These are phyloP conservation scores for Begonia loranthoides DNA, from an alignment of 306 rosid species.

Conservation along the genomic window DNA sequence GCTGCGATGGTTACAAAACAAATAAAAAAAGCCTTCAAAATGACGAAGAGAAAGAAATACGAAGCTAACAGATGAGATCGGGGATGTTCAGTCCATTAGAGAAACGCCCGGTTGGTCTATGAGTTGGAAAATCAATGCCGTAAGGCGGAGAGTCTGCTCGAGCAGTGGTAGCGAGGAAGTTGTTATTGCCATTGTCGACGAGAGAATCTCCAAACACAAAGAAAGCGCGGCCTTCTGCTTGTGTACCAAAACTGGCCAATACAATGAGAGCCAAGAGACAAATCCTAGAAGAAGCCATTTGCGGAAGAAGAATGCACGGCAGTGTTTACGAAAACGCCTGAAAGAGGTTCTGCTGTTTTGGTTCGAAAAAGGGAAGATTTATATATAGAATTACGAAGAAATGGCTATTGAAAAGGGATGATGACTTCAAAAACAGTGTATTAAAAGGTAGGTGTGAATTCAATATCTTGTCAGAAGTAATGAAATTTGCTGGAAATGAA, in stretches of 20 bases:
- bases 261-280: not conserved
- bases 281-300: too few species aligned
- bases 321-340: too few species aligned
- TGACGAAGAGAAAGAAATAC: not conserved
- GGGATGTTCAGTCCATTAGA: slow-evolving; percentile 89
- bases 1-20: not conserved
- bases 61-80: slow-evolving; percentile 46
- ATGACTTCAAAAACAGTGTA: too few species aligned
- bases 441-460: too few species aligned
- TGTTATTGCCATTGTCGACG: slow-evolving; percentile 85
- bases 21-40: not conserved
- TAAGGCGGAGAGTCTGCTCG: slow-evolving; percentile 75
- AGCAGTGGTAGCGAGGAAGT: slow-evolving; percentile 68
- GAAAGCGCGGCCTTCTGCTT: slow-evolving; percentile 41
- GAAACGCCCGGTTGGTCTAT: slow-evolving; percentile 75
- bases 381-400: too few species aligned
- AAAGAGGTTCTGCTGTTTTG: too few species aligned
- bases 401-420: too few species aligned
- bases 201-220: slow-evolving; percentile 88
- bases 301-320: too few species aligned
- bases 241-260: slow-evolving; percentile 9
- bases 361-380: too few species aligned
- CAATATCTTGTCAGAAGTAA: too few species aligned
- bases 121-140: slow-evolving; percentile 67
- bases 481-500: too few species aligned